Evolutionary conservation across 2,329 filamentous ascomycete species (phyloP).

Genomic region (Lachnellula occidentalis): DNA sequence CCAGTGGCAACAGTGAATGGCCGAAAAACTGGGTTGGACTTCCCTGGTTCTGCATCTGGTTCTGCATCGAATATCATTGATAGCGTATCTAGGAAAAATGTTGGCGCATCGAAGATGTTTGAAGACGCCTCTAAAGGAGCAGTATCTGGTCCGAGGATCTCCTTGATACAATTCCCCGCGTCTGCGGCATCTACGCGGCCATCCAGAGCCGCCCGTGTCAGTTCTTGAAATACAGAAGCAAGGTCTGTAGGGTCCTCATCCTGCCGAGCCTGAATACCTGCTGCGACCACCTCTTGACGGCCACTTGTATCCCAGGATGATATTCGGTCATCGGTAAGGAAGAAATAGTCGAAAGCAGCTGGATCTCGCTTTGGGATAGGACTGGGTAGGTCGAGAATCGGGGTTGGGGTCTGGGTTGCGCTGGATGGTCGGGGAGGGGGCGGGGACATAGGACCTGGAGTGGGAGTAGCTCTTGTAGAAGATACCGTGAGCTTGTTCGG

Average conservation of each 20-base stretch:
- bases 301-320: conserved; percentile 63
- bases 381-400: conserved; percentile 23
- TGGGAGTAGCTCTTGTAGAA: conserved; percentile 25
- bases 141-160: conserved; percentile 60
- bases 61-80: conserved; percentile 74
- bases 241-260: conserved; percentile 65
- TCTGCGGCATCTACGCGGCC: conserved; percentile 60
- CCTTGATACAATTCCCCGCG: conserved; percentile 66
- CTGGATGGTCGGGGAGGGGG: conserved; percentile 26
- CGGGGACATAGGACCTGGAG: conserved; percentile 32
- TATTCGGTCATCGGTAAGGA: conserved; percentile 66
- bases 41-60: conserved; percentile 48
- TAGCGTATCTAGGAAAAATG: conserved; percentile 76
- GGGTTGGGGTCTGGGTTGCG: conserved; percentile 26
- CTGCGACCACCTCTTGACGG: conserved; percentile 60
- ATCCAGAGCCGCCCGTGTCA: conserved; percentile 70
- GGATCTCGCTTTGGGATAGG: conserved; percentile 28
- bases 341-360: conserved; percentile 61
- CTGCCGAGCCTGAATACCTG: conserved; percentile 57
- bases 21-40: conserved; percentile 48
- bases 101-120: conserved; percentile 54
- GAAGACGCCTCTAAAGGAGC: conserved; percentile 44
- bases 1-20: conserved; percentile 67
- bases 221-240: conserved; percentile 75
- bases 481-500: conserved; percentile 24